phyloP scores from a whole-genome alignment of 345 rosid genomes.

The Mallotus nudiflorus region DNA sequence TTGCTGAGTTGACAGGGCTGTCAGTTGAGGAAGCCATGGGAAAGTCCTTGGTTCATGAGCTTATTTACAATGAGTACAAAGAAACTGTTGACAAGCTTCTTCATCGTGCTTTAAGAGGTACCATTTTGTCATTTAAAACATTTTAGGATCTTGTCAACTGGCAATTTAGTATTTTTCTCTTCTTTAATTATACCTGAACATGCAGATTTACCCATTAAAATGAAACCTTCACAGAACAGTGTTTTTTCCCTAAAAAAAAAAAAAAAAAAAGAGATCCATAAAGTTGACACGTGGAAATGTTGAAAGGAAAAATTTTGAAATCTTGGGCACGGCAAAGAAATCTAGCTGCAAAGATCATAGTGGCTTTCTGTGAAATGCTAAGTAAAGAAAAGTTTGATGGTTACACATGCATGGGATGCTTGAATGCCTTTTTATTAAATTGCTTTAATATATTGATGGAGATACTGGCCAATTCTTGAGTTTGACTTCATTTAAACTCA shows the following conservation, averaged over 20 bases:
- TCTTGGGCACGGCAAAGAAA: not conserved
- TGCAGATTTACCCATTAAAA: slow-evolving; percentile 1
- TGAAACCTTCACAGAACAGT: slow-evolving; percentile 1
- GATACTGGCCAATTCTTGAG: not conserved
- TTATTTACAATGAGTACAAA: slow-evolving; percentile 71
- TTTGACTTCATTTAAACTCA: not conserved
- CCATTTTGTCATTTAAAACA: slow-evolving; percentile 16
- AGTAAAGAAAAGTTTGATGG: not conserved
- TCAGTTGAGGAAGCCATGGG: slow-evolving; percentile 96
- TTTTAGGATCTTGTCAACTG: not conserved
- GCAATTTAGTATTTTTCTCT: slow-evolving; percentile 6
- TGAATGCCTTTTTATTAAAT: not conserved
- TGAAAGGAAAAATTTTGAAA: not conserved
- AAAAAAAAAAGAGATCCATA: not conserved
- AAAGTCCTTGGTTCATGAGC: slow-evolving; percentile 80
- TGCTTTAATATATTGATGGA: not conserved
- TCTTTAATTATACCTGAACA: slow-evolving; percentile 10
- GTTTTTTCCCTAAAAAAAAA: not conserved
- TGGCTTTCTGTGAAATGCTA: not conserved
- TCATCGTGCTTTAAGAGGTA: slow-evolving; percentile 77
- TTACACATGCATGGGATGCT: not conserved
- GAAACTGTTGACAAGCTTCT: slow-evolving; percentile 77
- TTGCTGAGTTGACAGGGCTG: slow-evolving; percentile 84
- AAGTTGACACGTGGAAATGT: slow-evolving; percentile 5
- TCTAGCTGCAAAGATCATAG: not conserved